A percentile compares a stretch with the other conserved stretches of the same genome.
Evolutionary conservation across 2,329 filamentous ascomycete genomes (phyloP).

Genomic region (Epichloe uncinata): DNA sequence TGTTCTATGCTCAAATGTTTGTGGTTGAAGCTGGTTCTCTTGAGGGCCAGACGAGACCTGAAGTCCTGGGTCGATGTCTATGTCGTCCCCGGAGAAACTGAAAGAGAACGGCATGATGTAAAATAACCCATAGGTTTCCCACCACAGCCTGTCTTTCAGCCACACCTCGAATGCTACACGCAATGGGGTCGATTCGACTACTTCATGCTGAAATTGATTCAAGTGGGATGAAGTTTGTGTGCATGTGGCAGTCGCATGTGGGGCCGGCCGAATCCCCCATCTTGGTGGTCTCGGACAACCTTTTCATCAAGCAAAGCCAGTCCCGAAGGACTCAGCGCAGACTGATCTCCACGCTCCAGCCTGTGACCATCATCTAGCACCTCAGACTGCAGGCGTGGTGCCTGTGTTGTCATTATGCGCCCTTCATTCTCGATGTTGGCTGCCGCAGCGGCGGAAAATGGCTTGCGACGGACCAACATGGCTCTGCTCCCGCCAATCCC

Average conservation of each 20-base stretch:
- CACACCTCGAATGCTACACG: not conserved
- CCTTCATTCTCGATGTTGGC: not conserved
- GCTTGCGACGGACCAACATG: slow-evolving; percentile 30
- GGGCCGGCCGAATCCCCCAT: too few species aligned
- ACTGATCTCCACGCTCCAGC: not conserved
- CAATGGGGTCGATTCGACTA: not conserved
- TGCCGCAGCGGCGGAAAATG: slow-evolving; percentile 21
- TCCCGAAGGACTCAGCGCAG: too few species aligned
- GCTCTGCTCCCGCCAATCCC: slow-evolving; percentile 78
- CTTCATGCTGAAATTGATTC: not conserved
- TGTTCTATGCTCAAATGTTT: slow-evolving; percentile 12
- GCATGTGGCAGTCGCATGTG: not conserved
- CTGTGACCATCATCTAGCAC: not conserved
- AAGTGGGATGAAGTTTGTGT: not conserved
- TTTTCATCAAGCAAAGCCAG: too few species aligned
- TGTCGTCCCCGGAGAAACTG: slow-evolving; percentile 50
- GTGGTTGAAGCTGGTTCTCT: not conserved
- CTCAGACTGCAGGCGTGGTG: too few species aligned
- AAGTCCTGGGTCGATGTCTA: slow-evolving; percentile 29
- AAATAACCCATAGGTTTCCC: too few species aligned
- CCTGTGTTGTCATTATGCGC: slow-evolving; percentile 10
- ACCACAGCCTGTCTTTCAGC: not conserved
- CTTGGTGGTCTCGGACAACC: too few species aligned
- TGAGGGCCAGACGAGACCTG: slow-evolving; percentile 9
- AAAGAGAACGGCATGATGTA: slow-evolving; percentile 41